Percentiles rank a stretch among this genome's conserved stretches.
phyloP scores from a whole-genome alignment of 2,329 filamentous ascomycete genomes.

The Diaporthe humulicola region DNA sequence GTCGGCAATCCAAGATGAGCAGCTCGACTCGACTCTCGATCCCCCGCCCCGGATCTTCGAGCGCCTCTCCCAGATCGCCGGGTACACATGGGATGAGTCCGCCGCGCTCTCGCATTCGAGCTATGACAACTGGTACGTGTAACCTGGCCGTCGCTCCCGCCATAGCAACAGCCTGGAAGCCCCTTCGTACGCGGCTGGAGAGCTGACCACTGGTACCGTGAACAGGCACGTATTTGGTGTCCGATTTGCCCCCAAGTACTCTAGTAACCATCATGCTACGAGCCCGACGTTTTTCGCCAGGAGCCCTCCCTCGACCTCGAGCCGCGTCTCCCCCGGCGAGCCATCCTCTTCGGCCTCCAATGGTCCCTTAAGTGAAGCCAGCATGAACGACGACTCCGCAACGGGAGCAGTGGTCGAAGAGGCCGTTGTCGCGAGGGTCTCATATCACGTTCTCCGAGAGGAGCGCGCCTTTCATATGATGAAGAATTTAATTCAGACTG shows the following conservation, averaged over 20 bases:
- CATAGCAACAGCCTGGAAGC: background rate
- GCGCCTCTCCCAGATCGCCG: conserved; percentile 78
- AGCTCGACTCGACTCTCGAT: conserved; percentile 61
- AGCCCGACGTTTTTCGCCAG: conserved; percentile 59
- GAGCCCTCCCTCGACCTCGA: conserved; percentile 55
- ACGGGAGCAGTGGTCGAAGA: conserved; percentile 68
- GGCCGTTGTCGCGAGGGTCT: conserved; percentile 84
- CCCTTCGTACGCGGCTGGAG: background rate
- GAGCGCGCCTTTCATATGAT: conserved; percentile 90
- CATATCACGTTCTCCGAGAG: conserved; percentile 83
- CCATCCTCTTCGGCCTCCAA: conserved; percentile 47
- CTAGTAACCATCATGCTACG: conserved; percentile 54
- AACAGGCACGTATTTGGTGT: conserved; percentile 76
- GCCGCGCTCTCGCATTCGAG: conserved; percentile 71
- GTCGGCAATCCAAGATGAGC: conserved; percentile 62
- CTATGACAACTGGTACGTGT: conserved; percentile 86
- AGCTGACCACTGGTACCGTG: conserved; percentile 39
- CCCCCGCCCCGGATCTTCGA: conserved; percentile 79
- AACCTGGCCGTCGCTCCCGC: conserved; percentile 6
- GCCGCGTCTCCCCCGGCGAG: conserved; percentile 56
- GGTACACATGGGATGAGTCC: conserved; percentile 82
- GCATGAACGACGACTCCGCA: conserved; percentile 44
- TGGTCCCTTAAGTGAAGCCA: conserved; percentile 33
- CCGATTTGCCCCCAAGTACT: conserved; percentile 65
- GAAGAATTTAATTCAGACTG: conserved; percentile 77